Evolutionary conservation across 345 rosid genomes (phyloP), one percentile per base, ranked within the genome.

Genomic region (Eutrema japonicum): DNA sequence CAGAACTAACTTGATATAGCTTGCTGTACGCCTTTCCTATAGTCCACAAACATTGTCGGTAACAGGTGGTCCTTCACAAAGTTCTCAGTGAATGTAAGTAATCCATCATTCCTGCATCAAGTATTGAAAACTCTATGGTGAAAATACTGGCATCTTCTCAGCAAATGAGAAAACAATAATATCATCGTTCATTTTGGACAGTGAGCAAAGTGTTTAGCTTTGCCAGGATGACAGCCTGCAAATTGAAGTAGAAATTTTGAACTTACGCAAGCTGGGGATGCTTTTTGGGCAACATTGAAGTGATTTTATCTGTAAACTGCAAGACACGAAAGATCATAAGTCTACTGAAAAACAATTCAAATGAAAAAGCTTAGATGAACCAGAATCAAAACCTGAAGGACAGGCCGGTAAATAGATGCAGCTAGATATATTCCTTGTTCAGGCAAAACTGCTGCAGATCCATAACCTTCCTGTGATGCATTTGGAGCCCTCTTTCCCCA

Each of bases 371-470:
- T 71, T 50, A 43, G 70, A 67, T 78, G 61, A 60, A 67, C 58
- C 71, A 72, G 65, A 78, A 60, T 54, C 66, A 83, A 74, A 80
- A 95, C 99, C 99, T 90, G 87, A 74, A 90, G 88, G 65, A 95
- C 97, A 73, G 98, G 98, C 46, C 99, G 88, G 79, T 95, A 92
- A 62, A 92, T 68, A 65, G 98, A 90, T 64, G 99, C 99, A 14
- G 94, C 97, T 49, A 95, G 88, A 83, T 95, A 95, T 79, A 95
- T 87, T 79, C 99, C 99, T 83, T 88, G 99, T 84, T 95, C 98
- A 77, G 98, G 98, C 81, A 92, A 86, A 78, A 95, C 86, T 71
- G 99, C 81, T 40, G 98, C 91, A 86, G 99, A 88, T 14, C 99
- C 99, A 79, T 92, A 95, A 72, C 97, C 97, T 89, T 95, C 98